Conservation (phyloP, 116 monocot genomes). For the Iris pallida region DNA sequence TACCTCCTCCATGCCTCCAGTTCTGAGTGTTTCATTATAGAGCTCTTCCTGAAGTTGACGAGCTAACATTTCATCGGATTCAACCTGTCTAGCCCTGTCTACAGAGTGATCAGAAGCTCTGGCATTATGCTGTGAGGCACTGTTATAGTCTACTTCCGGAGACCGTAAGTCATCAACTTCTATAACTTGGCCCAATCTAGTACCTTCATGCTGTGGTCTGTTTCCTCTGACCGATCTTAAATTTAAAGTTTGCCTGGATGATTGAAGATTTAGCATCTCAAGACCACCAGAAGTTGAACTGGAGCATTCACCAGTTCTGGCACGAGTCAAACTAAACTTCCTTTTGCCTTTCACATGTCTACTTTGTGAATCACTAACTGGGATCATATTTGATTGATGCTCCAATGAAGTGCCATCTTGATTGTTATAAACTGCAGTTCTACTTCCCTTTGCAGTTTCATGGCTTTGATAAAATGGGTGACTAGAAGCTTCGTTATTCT, state of each 20-base stretch:
- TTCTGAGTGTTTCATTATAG: constrained; percentile 28
- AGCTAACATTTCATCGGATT: constrained; percentile 49
- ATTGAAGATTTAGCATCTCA: constrained; percentile 10
- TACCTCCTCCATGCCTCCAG: constrained; percentile 22
- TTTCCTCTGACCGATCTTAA: constrained; percentile 15
- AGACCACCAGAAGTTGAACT: constrained; percentile 13
- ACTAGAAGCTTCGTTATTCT: background rate
- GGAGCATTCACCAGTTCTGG: constrained; percentile 21
- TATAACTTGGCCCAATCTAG: constrained; percentile 20
- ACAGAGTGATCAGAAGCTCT: background rate
- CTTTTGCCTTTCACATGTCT: constrained; percentile 23
- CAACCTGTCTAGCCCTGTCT: constrained; percentile 29
- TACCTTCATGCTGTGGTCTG: constrained; percentile 4
- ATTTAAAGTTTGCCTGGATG: constrained; percentile 6
- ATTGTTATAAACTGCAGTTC: background rate
- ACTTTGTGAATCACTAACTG: background rate
- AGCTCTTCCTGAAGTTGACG: constrained; percentile 47
- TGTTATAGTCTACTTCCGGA: background rate
- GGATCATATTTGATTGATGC: constrained; percentile 3
- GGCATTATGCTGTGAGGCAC: background rate
- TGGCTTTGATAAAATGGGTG: background rate
- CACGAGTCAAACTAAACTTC: constrained; percentile 12
- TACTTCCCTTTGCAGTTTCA: constrained; percentile 1
- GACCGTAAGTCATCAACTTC: constrained; percentile 34
- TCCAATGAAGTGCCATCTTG: background rate